Evolutionary conservation across 495 filamentous ascomycete species (phyloP).

Genomic region (Achaetomiella virescens): DNA sequence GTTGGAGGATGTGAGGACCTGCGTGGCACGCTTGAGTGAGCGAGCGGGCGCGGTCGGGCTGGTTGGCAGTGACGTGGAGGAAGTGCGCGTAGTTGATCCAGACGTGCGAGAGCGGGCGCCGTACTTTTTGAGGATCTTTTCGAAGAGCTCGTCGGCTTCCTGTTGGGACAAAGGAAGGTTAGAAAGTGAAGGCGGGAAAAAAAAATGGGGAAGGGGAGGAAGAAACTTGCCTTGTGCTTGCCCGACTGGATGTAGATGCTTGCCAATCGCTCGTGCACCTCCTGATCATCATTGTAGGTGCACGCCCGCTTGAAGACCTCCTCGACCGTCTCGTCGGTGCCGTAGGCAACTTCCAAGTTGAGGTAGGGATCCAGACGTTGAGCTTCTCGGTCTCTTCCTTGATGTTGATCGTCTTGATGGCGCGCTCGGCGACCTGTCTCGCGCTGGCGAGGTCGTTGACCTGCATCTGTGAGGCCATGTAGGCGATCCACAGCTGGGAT

Average conservation of each 20-base stretch:
- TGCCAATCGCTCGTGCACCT: slow-evolving; percentile 81
- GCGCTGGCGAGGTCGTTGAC: slow-evolving; percentile 80
- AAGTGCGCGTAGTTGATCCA: slow-evolving; percentile 95
- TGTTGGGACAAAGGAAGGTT: slow-evolving; percentile 47
- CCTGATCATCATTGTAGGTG: slow-evolving; percentile 85
- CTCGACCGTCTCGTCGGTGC: slow-evolving; percentile 75
- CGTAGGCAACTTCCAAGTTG: slow-evolving; percentile 89
- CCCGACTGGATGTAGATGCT: slow-evolving; percentile 92
- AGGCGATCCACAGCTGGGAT: slow-evolving; percentile 83
- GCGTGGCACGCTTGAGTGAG: slow-evolving; percentile 80
- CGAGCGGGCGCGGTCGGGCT: slow-evolving; percentile 67
- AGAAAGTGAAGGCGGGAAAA: too few relatives aligned
- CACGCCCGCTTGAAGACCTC: slow-evolving; percentile 88
- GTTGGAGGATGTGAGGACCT: slow-evolving; percentile 55
- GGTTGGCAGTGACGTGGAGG: slow-evolving; percentile 62
- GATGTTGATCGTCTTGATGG: slow-evolving; percentile 80
- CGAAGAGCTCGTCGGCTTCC: slow-evolving; percentile 89
- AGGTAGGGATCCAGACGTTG: slow-evolving; percentile 89
- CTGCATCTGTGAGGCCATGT: slow-evolving; percentile 95
- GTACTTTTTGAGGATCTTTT: slow-evolving; percentile 78
- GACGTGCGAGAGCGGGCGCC: slow-evolving; percentile 65
- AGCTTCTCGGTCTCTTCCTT: slow-evolving; percentile 82
- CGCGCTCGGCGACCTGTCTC: slow-evolving; percentile 80
- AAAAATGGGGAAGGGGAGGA: not conserved
- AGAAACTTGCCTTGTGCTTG: slow-evolving; percentile 56